These are phyloP conservation scores for Bothriochloa decipiens DNA, from an alignment of 176 grass and related monocot species.

Conservation along the genomic window DNA sequence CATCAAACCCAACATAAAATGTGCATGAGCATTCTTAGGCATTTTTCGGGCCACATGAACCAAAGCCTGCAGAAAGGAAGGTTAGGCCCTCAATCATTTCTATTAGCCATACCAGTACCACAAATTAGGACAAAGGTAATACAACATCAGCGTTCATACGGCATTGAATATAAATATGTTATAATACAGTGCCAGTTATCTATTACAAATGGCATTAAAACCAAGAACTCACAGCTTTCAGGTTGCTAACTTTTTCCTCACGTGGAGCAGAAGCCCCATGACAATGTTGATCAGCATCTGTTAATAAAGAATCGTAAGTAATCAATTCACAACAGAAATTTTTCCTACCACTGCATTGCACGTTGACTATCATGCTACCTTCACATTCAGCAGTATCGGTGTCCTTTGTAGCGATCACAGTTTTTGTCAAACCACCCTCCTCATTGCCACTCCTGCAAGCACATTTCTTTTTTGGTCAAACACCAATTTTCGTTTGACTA, in stretches of 20 bases:
- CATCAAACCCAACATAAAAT: slow-evolving; percentile 97
- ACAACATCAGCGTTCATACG: background rate
- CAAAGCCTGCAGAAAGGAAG: slow-evolving; percentile 69
- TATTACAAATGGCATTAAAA: slow-evolving; percentile 3
- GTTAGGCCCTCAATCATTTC: slow-evolving; percentile 29
- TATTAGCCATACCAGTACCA: background rate
- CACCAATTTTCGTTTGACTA: background rate
- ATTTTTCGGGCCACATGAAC: slow-evolving; percentile 87
- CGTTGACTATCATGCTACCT: slow-evolving; percentile 49
- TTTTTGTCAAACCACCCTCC: slow-evolving; percentile 67
- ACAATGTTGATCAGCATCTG: slow-evolving; percentile 91
- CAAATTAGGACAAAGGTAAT: background rate
- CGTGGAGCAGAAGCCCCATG: slow-evolving; percentile 73
- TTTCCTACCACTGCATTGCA: background rate
- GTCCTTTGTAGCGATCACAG: slow-evolving; percentile 50
- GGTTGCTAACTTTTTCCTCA: slow-evolving; percentile 95
- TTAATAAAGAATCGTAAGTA: slow-evolving; percentile 29
- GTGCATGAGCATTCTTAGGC: slow-evolving; percentile 93
- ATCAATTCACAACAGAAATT: slow-evolving; percentile 17
- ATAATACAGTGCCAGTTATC: slow-evolving; percentile 17
- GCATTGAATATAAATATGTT: background rate
- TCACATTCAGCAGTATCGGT: slow-evolving; percentile 78
- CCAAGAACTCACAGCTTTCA: slow-evolving; percentile 83
- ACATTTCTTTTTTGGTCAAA: slow-evolving; percentile 48
- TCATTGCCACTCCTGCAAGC: slow-evolving; percentile 50